These are phyloP conservation scores for Rhizophagus sp. DNA, from an alignment of 192 early-diverging fungal species.

Conservation along the genomic window DNA sequence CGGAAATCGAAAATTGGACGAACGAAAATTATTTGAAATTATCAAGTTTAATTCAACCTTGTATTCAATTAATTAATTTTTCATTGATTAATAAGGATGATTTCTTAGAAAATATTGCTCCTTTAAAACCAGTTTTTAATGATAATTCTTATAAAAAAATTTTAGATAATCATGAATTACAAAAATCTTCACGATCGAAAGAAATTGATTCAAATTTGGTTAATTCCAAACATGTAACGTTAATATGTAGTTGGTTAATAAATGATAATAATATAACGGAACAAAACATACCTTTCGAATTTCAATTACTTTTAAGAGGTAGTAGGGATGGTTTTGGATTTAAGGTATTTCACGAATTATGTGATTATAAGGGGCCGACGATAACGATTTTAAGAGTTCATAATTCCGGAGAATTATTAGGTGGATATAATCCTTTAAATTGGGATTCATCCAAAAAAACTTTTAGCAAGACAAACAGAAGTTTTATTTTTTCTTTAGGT, in stretches of 20 bases:
- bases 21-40: not conserved
- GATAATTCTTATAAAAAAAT: not conserved
- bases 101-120: not conserved
- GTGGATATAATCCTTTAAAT: conserved; percentile 27
- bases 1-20: not conserved
- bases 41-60: not conserved
- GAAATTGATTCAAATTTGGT: not conserved
- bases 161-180: not conserved
- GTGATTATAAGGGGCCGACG: conserved; percentile 6
- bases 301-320: not conserved
- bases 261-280: not conserved
- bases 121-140: not conserved
- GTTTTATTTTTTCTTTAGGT: conserved; percentile 1
- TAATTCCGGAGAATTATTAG: not conserved
- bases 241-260: not conserved
- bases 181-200: not conserved
- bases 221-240: not conserved
- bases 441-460: not conserved
- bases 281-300: not conserved
- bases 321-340: not conserved
- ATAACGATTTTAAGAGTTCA: not conserved
- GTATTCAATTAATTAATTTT: not conserved
- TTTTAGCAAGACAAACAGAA: not conserved
- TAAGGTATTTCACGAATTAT: conserved; percentile 7
- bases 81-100: not conserved